A percentile compares a stretch with the other conserved stretches of the same genome.
phyloP scores from a whole-genome alignment of 108 stramenopile genomes.

The Stephanodiscus minutulus region DNA sequence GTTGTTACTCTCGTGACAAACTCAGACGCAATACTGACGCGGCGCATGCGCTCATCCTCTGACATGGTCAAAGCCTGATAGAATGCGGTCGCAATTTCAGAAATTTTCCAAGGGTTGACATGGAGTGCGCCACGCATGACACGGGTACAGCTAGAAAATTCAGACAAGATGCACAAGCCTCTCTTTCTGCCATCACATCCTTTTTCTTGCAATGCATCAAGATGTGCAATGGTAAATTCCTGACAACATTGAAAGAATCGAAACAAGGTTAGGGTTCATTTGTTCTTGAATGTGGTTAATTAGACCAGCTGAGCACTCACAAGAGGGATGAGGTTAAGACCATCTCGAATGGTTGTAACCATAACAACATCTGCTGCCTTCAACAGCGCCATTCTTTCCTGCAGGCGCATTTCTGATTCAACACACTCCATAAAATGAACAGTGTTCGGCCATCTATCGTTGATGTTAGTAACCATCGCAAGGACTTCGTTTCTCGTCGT shows the following conservation, averaged over 20 bases:
- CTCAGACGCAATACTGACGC: constrained; percentile 76
- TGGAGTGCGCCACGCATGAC: constrained; percentile 96
- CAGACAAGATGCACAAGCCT: constrained; percentile 88
- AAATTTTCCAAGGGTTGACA: constrained; percentile 93
- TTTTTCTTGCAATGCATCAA: constrained; percentile 80
- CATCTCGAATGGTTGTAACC: constrained; percentile 95
- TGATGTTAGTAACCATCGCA: constrained; percentile 82
- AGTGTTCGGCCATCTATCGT: constrained; percentile 82
- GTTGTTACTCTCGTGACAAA: constrained; percentile 95
- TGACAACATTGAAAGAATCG: constrained; percentile 44
- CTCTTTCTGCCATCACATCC: constrained; percentile 86
- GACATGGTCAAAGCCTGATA: constrained; percentile 73
- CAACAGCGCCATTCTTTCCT: constrained; percentile 87
- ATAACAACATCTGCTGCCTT: constrained; percentile 85
- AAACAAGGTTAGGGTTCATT: constrained; percentile 23
- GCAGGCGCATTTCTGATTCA: constrained; percentile 75
- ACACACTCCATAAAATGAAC: constrained; percentile 89
- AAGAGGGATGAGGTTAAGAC: constrained; percentile 94
- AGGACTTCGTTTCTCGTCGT: constrained; percentile 78
- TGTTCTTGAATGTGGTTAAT: constrained; percentile 45
- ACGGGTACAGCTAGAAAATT: constrained; percentile 90
- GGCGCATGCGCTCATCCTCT: constrained; percentile 82
- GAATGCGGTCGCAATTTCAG: constrained; percentile 84
- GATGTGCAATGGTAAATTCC: constrained; percentile 96
- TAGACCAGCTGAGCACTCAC: constrained; percentile 56